Evolutionary conservation across 768 basidiomycete genomes (phyloP).

Genomic region (Hortiboletus flavorubellus): DNA sequence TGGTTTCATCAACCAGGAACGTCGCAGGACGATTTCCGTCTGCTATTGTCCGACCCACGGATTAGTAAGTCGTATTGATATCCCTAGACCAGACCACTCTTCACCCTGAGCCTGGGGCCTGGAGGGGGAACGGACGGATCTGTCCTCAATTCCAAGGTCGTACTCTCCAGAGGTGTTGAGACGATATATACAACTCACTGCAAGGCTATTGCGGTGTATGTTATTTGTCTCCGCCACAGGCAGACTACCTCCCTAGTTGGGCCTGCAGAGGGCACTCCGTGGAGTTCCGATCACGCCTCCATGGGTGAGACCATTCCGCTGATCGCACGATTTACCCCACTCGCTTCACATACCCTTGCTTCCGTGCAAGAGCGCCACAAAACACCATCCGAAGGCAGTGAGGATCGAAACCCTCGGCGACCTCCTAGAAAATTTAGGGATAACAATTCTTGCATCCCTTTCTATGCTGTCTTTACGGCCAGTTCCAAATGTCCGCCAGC

Average conservation of each 20-base stretch:
- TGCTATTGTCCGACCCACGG: slow-evolving; percentile 9
- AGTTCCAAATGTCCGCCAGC: neutral
- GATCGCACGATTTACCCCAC: slow-evolving; percentile 12
- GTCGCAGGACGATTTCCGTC: slow-evolving; percentile 7
- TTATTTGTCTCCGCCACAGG: neutral
- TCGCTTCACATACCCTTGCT: slow-evolving; percentile 18
- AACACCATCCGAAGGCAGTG: slow-evolving; percentile 21
- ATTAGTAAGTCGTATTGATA: neutral
- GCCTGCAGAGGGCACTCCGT: slow-evolving; percentile 13
- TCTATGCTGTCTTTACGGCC: slow-evolving; percentile 4
- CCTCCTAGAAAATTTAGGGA: slow-evolving; percentile 5
- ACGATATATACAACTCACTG: neutral
- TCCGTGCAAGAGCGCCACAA: slow-evolving; percentile 17
- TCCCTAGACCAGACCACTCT: neutral
- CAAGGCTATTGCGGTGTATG: neutral
- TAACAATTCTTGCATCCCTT: neutral
- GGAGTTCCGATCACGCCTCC: slow-evolving; percentile 22
- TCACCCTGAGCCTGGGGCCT: neutral
- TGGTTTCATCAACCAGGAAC: slow-evolving; percentile 10
- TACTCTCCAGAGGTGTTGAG: neutral
- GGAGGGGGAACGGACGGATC: neutral
- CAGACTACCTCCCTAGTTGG: slow-evolving; percentile 1
- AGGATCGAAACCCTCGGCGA: slow-evolving; percentile 17
- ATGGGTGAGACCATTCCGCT: slow-evolving; percentile 1
- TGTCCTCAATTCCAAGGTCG: neutral